phyloP scores from a whole-genome alignment of 768 basidiomycete species.

The Boletus vermiculosoides region DNA sequence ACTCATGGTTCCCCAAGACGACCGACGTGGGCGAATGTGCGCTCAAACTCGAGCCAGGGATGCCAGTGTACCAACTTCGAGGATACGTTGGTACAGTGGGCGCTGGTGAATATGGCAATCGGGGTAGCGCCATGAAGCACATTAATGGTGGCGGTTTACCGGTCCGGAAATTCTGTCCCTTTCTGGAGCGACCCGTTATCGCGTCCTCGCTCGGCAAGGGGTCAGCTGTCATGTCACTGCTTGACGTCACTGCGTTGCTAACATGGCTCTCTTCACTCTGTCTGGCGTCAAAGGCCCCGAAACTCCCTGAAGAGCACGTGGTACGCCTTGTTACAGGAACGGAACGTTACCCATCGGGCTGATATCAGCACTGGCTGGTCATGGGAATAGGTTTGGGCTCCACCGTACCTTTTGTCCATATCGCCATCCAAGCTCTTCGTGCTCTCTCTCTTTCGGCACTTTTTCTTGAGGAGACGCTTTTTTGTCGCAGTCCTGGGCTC shows the following conservation, averaged over 20 bases:
- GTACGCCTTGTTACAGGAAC: constrained; percentile 8
- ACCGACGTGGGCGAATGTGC: background rate
- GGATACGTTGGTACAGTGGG: background rate
- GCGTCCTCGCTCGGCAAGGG: background rate
- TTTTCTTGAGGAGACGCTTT: constrained; percentile 11
- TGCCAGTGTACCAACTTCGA: background rate
- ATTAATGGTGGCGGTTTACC: background rate
- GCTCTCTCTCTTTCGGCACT: constrained; percentile 5
- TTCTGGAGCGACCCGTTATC: background rate
- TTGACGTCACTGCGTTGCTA: constrained; percentile 3
- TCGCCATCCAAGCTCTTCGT: background rate
- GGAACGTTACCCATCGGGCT: background rate
- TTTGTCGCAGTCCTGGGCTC: background rate
- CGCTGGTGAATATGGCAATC: background rate
- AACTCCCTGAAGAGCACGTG: constrained; percentile 13
- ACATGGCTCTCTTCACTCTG: background rate
- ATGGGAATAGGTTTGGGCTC: background rate
- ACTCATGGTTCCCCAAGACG: constrained; percentile 12
- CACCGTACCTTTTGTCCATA: constrained; percentile 7
- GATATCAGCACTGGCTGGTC: background rate
- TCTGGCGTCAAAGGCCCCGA: background rate
- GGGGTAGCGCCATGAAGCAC: background rate
- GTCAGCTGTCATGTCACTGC: background rate
- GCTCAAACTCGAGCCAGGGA: background rate
- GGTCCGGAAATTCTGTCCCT: background rate